A percentile compares a stretch with the other conserved stretches of the same genome.
Evolutionary conservation across 1,284 basidiomycete species (phyloP).

Genomic region (Thelephora terrestris): DNA sequence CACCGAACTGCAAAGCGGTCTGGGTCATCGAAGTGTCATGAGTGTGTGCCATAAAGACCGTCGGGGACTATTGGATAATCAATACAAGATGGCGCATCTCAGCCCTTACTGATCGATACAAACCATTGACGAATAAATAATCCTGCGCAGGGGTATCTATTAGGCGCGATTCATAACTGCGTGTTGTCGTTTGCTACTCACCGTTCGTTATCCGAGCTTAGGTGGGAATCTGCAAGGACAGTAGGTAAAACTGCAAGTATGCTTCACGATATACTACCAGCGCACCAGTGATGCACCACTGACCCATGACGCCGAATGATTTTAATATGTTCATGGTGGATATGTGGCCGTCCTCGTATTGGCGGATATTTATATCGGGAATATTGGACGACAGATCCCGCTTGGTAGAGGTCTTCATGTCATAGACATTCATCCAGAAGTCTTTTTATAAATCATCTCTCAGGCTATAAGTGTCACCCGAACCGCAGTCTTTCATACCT

Average conservation of each 20-base stretch:
- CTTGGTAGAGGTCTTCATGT: constrained; percentile 47
- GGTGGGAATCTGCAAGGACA: constrained; percentile 72
- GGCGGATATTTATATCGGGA: constrained; percentile 9
- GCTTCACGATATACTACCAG: too few species aligned
- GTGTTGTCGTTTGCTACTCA: constrained; percentile 17
- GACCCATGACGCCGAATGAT: constrained; percentile 65
- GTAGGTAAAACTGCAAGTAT: too few species aligned
- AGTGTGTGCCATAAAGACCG: constrained; percentile 81
- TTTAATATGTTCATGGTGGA: constrained; percentile 73
- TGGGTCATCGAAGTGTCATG: constrained; percentile 63
- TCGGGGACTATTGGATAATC: constrained; percentile 38
- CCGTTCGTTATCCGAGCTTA: constrained; percentile 89
- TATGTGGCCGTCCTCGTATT: constrained; percentile 32
- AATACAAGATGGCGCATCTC: not conserved
- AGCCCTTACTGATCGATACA: constrained; percentile 14
- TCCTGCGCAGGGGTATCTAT: constrained; percentile 32
- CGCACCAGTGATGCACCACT: constrained; percentile 64
- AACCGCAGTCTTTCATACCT: constrained; percentile 32
- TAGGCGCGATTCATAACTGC: constrained; percentile 4
- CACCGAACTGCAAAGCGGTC: constrained; percentile 64
- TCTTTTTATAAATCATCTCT: constrained; percentile 33
- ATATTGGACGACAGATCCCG: constrained; percentile 5
- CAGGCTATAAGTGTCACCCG: not conserved
- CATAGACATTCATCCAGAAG: constrained; percentile 83
- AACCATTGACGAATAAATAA: constrained; percentile 89